Base-by-base conservation (phyloP, 306 rosid species). In the Malus asiatica region DNA sequence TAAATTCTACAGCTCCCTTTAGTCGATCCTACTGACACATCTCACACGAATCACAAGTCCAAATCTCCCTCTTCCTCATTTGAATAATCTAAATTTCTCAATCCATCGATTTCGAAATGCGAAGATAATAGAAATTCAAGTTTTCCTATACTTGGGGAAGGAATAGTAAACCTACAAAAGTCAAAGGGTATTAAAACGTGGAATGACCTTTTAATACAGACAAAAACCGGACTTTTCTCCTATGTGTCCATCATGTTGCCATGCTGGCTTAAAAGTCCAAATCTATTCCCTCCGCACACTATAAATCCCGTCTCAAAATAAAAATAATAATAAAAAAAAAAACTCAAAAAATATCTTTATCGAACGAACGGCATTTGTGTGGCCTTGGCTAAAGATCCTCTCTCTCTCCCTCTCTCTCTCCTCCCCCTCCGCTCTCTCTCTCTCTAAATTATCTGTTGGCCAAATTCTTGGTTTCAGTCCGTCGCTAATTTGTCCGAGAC, bases 361-460 rank as follows among this genome's bases (percentile, higher is more conserved):
- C 79, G 73, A 85, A 87, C 87, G 87, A 27, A 27, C 27, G 27
- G 90, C 81, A 89, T 84, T 86, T 92, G 97, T 90, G 98, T 95
- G 98, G 98, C 92, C 84, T 83, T 23, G 75, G 92, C 96, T 81
- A 55, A 55, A 83, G 80, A 90, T 82, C 82, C 90, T 83, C 83
- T 75, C 74, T 86, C 87, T 73, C 77, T 61, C 68, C 20, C 82
- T 68, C 60, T 29, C 68, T 62, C 14, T 67, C 53, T 78, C 76
- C 76, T 62, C 87, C 61, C 78, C 30, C 57, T n/a, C 55, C 61
- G 32, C 69, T 23, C 82, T 77, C 59, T 75, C 76, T 62, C 81
- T 79, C 87, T 68, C 82, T 79, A 83, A 82, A 68, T 79, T 87
- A 87, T 88, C 83, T 85, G 84, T 77, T 81, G 81, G 73, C 82